Evolutionary conservation across 192 early-diverging fungal genomes (phyloP).

Genomic region (Coemansia sp.): DNA sequence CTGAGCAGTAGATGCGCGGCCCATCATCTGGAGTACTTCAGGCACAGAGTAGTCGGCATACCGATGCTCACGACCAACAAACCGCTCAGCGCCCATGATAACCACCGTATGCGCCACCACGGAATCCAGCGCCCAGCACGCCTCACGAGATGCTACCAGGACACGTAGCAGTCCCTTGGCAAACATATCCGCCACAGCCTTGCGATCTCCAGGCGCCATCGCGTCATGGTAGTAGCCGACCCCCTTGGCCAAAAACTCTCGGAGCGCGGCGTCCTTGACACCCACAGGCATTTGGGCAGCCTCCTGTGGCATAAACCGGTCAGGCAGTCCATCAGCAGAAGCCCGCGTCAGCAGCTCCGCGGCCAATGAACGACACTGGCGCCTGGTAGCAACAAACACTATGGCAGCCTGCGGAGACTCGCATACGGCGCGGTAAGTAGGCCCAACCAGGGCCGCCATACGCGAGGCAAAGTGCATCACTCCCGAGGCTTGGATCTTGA

Average conservation of each 20-base stretch:
- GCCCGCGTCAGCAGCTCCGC: slow-evolving; percentile 82
- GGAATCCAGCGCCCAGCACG: slow-evolving; percentile 85
- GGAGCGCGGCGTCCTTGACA: slow-evolving; percentile 76
- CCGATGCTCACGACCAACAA: slow-evolving; percentile 90
- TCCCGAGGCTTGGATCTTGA: slow-evolving; percentile 91
- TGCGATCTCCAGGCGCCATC: slow-evolving; percentile 71
- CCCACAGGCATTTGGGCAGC: slow-evolving; percentile 63
- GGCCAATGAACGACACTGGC: slow-evolving; percentile 87
- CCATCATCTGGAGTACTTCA: slow-evolving; percentile 99
- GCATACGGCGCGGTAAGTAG: slow-evolving; percentile 50
- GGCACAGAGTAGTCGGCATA: slow-evolving; percentile 96
- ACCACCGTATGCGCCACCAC: slow-evolving; percentile 81
- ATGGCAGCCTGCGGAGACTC: slow-evolving; percentile 65
- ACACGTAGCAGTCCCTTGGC: slow-evolving; percentile 81
- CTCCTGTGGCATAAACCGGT: slow-evolving; percentile 75
- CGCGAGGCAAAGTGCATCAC: slow-evolving; percentile 93
- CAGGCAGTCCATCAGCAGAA: slow-evolving; percentile 72
- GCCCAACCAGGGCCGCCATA: slow-evolving; percentile 93
- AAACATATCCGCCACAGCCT: slow-evolving; percentile 76
- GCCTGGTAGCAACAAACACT: slow-evolving; percentile 91
- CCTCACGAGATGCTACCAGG: slow-evolving; percentile 86
- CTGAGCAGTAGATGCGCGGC: slow-evolving; percentile 74
- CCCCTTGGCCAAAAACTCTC: slow-evolving; percentile 73
- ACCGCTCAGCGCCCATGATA: slow-evolving; percentile 97
- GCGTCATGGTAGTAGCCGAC: slow-evolving; percentile 95